A percentile compares a stretch with the other conserved stretches of the same genome.
These are phyloP conservation scores for Ogataea dorogensis DNA, from an alignment of 805 yeast genomes.

Conservation along the genomic window DNA sequence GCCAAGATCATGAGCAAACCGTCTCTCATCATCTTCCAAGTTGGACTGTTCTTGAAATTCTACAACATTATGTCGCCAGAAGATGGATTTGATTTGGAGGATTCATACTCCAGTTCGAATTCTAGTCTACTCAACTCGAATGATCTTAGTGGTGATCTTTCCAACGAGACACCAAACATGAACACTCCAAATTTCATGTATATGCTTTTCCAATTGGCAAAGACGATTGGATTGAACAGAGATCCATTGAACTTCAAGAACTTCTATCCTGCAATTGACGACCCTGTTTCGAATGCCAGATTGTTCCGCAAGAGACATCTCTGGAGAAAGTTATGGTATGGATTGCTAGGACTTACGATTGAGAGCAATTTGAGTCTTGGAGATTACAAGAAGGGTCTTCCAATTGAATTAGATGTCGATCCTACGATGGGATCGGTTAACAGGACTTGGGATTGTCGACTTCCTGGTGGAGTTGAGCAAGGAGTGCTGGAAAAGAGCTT, in stretches of 20 bases:
- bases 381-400: constrained; percentile 37
- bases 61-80: constrained; percentile 60
- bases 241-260: constrained; percentile 45
- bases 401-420: constrained; percentile 38
- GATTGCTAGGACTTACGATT: constrained; percentile 33
- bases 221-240: constrained; percentile 46
- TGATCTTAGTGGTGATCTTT: constrained; percentile 37
- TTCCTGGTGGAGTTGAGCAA: constrained; percentile 39
- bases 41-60: constrained; percentile 53
- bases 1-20: constrained; percentile 44
- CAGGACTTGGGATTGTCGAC: constrained; percentile 37
- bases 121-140: constrained; percentile 25
- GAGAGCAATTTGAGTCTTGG: constrained; percentile 38
- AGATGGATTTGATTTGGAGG: constrained; percentile 46
- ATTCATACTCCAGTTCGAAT: constrained; percentile 35
- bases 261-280: constrained; percentile 31
- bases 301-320: constrained; percentile 36
- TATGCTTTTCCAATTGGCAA: constrained; percentile 43
- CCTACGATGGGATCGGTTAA: constrained; percentile 35
- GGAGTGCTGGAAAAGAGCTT: constrained; percentile 36
- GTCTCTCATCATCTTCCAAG: constrained; percentile 53
- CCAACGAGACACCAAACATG: constrained; percentile 36
- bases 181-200: constrained; percentile 36
- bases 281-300: constrained; percentile 30
- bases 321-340: constrained; percentile 42